These are phyloP conservation scores for Pseudogymnoascus sp. DNA, from an alignment of 2,329 filamentous ascomycete species.

Conservation along the genomic window DNA sequence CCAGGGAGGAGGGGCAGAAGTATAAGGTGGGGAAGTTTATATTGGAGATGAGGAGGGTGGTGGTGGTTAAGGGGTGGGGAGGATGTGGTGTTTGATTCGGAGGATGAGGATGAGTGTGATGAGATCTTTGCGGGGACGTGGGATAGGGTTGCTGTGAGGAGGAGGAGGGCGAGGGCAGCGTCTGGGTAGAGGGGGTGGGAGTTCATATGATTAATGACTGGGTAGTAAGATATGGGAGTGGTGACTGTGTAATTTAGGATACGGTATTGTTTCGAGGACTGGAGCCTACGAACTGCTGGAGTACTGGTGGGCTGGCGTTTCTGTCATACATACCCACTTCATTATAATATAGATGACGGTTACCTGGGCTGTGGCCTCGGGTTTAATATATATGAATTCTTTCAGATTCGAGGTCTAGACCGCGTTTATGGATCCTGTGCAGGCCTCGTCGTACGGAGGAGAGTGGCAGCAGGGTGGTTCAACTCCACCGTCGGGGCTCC, in stretches of 20 bases:
- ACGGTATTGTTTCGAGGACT: not conserved
- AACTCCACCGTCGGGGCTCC: too few relatives aligned
- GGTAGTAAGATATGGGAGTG: not conserved
- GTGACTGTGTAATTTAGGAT: not conserved
- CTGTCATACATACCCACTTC: not conserved
- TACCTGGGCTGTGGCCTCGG: not conserved
- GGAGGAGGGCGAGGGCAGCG: conserved; percentile 21
- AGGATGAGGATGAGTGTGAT: conserved; percentile 61
- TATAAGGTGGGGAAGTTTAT: conserved; percentile 68
- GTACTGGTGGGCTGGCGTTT: not conserved
- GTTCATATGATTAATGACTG: not conserved
- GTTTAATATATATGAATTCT: not conserved
- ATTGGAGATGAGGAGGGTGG: conserved; percentile 53
- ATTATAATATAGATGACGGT: not conserved
- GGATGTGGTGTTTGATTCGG: conserved; percentile 52
- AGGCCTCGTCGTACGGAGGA: not conserved
- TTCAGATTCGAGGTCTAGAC: not conserved
- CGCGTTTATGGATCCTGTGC: not conserved
- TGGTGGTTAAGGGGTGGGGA: conserved; percentile 48
- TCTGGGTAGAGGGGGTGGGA: not conserved
- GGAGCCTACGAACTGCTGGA: not conserved
- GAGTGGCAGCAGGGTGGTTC: too few relatives aligned
- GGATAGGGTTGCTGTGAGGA: conserved; percentile 41
- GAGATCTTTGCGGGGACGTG: conserved; percentile 58
- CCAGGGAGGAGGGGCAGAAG: conserved; percentile 47